Percentiles rank a stretch among this genome's conserved stretches.
Evolutionary conservation across 129 eudicot species (phyloP).

Genomic region (Chrysanthemum lavandulifolium): DNA sequence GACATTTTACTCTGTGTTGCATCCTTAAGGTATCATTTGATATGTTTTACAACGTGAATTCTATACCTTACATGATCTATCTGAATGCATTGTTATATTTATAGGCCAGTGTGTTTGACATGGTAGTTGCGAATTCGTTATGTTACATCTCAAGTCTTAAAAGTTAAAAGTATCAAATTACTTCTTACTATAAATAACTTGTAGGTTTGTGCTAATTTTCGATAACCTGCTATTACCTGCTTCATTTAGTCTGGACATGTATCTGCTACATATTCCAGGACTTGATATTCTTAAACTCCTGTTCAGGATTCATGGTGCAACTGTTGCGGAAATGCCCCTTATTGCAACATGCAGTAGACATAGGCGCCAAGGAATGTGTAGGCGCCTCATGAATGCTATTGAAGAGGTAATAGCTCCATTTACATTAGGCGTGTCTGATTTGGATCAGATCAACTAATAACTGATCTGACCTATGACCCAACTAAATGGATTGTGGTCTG

Average conservation of each 20-base stretch:
- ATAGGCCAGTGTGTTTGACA: not conserved
- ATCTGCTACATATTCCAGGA: no score
- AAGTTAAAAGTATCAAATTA: no score
- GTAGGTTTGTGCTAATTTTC: not conserved
- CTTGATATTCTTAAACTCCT: not conserved
- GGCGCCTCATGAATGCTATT: slow-evolving; percentile 69
- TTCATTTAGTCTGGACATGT: not conserved
- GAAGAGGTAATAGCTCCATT: slow-evolving; percentile 64
- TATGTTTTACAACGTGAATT: not conserved
- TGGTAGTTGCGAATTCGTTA: not conserved
- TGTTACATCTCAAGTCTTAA: not conserved
- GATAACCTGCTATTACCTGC: not conserved
- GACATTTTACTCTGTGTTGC: slow-evolving; percentile 74
- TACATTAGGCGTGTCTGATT: not conserved
- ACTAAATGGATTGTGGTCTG: no score
- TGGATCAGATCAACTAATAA: not conserved
- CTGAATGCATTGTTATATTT: not conserved
- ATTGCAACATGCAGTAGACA: slow-evolving; percentile 88
- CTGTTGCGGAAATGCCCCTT: slow-evolving; percentile 93
- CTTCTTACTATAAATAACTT: no score
- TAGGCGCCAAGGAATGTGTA: slow-evolving; percentile 97
- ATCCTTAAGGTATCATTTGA: slow-evolving; percentile 64
- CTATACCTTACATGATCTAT: slow-evolving; percentile 4
- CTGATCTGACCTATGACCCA: no score
- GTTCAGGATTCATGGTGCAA: slow-evolving; percentile 85